phyloP scores from a whole-genome alignment of 129 eudicot species.

The Scalesia atractyloides region DNA sequence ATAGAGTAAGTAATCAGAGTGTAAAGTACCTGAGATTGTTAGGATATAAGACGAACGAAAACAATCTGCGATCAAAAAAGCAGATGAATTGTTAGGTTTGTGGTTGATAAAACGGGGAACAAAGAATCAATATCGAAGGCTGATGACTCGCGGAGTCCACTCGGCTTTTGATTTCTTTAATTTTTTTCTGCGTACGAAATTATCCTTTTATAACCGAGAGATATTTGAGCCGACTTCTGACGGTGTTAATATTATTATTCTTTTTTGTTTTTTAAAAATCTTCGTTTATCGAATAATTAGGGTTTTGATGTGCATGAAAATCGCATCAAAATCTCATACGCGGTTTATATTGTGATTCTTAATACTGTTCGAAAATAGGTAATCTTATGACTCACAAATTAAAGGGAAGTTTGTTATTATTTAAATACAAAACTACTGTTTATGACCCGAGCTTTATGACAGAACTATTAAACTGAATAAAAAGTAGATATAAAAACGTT shows the following conservation, averaged over 20 bases:
- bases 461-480: too few species aligned
- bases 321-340: too few species aligned
- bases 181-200: neutral
- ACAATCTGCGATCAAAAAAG: neutral
- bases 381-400: too few species aligned
- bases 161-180: slow-evolving; percentile 17
- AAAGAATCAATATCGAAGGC: slow-evolving; percentile 20
- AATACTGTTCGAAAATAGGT: too few species aligned
- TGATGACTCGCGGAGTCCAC: slow-evolving; percentile 30
- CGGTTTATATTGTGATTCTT: too few species aligned
- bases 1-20: neutral
- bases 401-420: too few species aligned
- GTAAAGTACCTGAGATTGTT: slow-evolving; percentile 21
- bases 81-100: slow-evolving; percentile 13
- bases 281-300: neutral
- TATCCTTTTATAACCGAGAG: slow-evolving; percentile 13
- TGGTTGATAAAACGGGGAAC: slow-evolving; percentile 12
- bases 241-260: neutral
- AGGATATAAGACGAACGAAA: neutral
- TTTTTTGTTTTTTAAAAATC: neutral
- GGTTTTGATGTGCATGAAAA: too few species aligned
- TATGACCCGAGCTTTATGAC: too few species aligned
- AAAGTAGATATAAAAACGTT: too few species aligned
- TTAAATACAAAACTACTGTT: too few species aligned
- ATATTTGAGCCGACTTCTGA: slow-evolving; percentile 21